phyloP scores from a whole-genome alignment of 2,329 filamentous ascomycete genomes.

The Scedosporium apiospermum region DNA sequence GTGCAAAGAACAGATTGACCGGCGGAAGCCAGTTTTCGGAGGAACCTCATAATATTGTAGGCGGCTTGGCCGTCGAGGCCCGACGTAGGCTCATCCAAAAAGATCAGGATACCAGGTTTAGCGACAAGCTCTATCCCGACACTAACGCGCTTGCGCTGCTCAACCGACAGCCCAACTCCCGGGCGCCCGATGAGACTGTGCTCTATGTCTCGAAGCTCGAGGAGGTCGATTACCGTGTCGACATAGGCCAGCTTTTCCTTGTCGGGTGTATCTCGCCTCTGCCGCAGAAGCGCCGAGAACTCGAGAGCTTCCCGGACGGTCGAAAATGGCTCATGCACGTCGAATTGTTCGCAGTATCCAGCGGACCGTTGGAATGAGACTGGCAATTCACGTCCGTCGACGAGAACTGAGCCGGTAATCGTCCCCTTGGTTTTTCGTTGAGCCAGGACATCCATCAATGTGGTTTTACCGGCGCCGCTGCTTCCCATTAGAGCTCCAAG shows the following conservation, averaged over 20 bases:
- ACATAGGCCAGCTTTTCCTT: slow-evolving; percentile 69
- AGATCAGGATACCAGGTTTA: slow-evolving; percentile 49
- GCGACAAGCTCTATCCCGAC: slow-evolving; percentile 54
- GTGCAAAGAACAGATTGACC: slow-evolving; percentile 62
- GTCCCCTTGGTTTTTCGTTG: slow-evolving; percentile 71
- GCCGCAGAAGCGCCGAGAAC: slow-evolving; percentile 66
- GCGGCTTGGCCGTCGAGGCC: slow-evolving; percentile 62
- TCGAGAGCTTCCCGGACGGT: slow-evolving; percentile 69
- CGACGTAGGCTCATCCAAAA: slow-evolving; percentile 54
- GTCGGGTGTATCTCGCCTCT: slow-evolving; percentile 52
- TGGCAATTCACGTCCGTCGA: slow-evolving; percentile 63
- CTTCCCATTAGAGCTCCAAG: slow-evolving; percentile 74
- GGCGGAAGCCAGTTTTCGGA: slow-evolving; percentile 54
- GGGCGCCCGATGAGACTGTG: slow-evolving; percentile 37
- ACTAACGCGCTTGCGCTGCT: slow-evolving; percentile 45
- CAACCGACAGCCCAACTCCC: slow-evolving; percentile 44
- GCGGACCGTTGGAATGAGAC: slow-evolving; percentile 70
- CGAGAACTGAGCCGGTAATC: slow-evolving; percentile 64
- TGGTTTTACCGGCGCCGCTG: slow-evolving; percentile 78
- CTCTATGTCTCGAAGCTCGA: slow-evolving; percentile 38
- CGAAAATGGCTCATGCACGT: slow-evolving; percentile 62
- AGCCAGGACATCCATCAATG: slow-evolving; percentile 72
- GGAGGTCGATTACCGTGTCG: slow-evolving; percentile 62
- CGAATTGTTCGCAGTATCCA: slow-evolving; percentile 74
- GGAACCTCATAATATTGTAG: slow-evolving; percentile 54